These are phyloP conservation scores for Kwoniella shandongensis DNA, from an alignment of 768 basidiomycete species.

Conservation along the genomic window DNA sequence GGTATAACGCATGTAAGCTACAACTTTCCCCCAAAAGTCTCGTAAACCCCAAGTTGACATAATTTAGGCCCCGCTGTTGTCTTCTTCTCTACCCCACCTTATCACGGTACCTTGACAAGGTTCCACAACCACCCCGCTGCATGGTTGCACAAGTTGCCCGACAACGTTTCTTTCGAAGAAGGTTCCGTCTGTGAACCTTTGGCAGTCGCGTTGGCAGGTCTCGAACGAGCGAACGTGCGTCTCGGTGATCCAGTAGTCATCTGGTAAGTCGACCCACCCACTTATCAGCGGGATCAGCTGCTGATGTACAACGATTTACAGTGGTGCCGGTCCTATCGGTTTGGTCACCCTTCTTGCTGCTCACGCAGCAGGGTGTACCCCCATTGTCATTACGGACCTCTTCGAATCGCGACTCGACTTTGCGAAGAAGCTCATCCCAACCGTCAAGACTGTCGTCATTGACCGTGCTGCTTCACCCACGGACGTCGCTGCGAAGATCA, in stretches of 20 bases:
- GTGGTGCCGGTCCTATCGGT: constrained; percentile 57
- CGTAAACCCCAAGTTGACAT: not conserved
- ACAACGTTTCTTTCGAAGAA: constrained; percentile 55
- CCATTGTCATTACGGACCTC: constrained; percentile 57
- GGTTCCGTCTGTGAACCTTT: constrained; percentile 55
- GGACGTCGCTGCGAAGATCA: constrained; percentile 45
- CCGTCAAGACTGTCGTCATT: constrained; percentile 53
- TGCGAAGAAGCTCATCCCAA: constrained; percentile 53
- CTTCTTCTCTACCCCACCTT: constrained; percentile 56
- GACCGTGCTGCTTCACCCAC: constrained; percentile 40
- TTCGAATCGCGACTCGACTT: constrained; percentile 54
- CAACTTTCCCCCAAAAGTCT: not conserved
- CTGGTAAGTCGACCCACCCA: constrained; percentile 36
- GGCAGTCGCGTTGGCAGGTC: constrained; percentile 55
- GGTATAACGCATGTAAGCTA: constrained; percentile 56
- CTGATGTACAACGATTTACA: constrained; percentile 12
- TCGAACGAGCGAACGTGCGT: constrained; percentile 52
- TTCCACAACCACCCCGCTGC: constrained; percentile 51
- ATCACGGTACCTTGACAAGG: constrained; percentile 54
- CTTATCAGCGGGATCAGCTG: not conserved
- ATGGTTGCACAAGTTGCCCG: constrained; percentile 56
- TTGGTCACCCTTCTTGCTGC: constrained; percentile 54
- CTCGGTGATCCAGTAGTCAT: constrained; percentile 56
- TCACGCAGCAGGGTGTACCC: constrained; percentile 55
- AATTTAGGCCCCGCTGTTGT: constrained; percentile 50